Base-by-base conservation (phyloP, 495 filamentous ascomycete genomes). In the Chaetomidium leptoderma region DNA sequence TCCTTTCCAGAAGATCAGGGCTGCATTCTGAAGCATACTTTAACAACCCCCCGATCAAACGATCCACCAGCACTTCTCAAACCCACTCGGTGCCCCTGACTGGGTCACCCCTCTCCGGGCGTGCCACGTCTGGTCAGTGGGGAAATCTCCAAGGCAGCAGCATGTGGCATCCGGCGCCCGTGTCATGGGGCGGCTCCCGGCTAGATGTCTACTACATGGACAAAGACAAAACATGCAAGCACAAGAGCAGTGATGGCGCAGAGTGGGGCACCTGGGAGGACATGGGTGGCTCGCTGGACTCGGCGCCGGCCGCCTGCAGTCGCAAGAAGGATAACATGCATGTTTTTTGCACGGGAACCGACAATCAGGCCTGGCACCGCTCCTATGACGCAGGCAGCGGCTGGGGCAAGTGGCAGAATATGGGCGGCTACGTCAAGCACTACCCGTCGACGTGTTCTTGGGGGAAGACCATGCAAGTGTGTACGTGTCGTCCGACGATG, bases 321-420 rank as follows among this genome's bases (percentile, higher is more conserved):
- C 52, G 61, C 49, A 61, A 58, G 40, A 59, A 51, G 33, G 58
- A 58, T 4, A 56, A 62, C 46, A 50, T 54, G 40, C 55, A 61
- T 43, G 37, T 66, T 10, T 63, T 61, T 29, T 55, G 55, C 58
- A 63, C 61, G 42, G 64, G 64, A 23, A 61, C 61, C n/a, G 64
- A 66, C 53, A 43, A 48, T 6, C 61, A 63, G 55, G 37, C 33
- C 17, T 66, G 61, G 64, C 61, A 63, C 29, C 55, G 54, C 8
- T 21, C 36, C 11, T 66, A 61, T 24, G 47, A 49, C 36, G 24
- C 23, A 3, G 52, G 53, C 27, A 17, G 29, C 9, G 62, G 33
- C 6, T 66, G 55, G 58, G 53, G 57, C 43, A 26, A 16, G 40
- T 65, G 63, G 63, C 57, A 63, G 53, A 29, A 32, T 21, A 56